Evolutionary conservation across 495 filamentous ascomycete species (phyloP), one percentile per base, ranked within the genome.

Genomic region (Neurospora africana): DNA sequence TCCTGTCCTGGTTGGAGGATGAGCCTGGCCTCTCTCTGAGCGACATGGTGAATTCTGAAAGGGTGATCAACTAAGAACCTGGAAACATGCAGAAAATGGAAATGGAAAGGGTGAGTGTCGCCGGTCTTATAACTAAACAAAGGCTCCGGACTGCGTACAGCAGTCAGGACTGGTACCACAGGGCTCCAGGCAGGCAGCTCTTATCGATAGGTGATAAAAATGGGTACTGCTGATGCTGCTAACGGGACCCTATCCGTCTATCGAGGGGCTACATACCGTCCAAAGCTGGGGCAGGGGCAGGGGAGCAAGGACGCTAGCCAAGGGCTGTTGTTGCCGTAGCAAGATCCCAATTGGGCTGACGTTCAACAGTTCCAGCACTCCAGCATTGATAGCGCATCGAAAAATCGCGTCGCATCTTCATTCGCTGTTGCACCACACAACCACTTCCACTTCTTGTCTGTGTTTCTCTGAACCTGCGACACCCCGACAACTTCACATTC

Each of bases 11-110:
- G 61, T 44, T 21, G 19, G 73, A 15, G 36, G 61, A 68, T 13
- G 69, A 71, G 10, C 78, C 74, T 27, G 71, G 70, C 35, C 41
- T 75, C 38, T 75, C 76, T 65, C 72, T 72, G 17, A 68, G 44
- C 30, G 71, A 72, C 76, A 77, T 75, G 71, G 27, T 44, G 38
- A 36, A 23, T 19, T 30, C 53, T 17, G 23, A 19, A 61, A 33
- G 53, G 21, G 23, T 13, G 53, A 9, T 33, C 53, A 33, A 27
- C 44, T 27, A 13, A 17, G 27, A 33, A 33, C 0, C 13, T 17
- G 53, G 27, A 61, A 61, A 58, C 11, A 1, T 53, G n/a, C 21
- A 17, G 47, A 61, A 61, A 33, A 33, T 19, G 53, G 53, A 61
- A 19, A 15, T 61, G 53, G 13, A 33, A 61, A 61, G 27, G 53